Percentiles rank a stretch among this genome's conserved stretches.
These are phyloP conservation scores for Forsythia suspensa DNA, from an alignment of 257 asterid species.

Conservation along the genomic window DNA sequence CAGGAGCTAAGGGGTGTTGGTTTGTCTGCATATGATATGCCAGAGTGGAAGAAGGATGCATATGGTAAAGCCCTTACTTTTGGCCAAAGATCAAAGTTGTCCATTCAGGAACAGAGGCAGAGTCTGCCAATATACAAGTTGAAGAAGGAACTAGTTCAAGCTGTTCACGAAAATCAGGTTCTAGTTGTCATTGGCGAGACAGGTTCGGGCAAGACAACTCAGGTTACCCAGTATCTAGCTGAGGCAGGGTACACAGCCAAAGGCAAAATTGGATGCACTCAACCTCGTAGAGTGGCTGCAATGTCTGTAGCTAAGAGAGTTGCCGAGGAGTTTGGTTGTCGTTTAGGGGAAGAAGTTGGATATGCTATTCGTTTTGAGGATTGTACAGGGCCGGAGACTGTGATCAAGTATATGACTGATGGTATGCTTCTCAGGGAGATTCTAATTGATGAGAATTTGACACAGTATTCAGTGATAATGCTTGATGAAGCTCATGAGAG, in stretches of 20 bases:
- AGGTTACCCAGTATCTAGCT: slow-evolving; percentile 91
- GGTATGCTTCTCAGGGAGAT: slow-evolving; percentile 97
- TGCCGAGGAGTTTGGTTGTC: slow-evolving; percentile 96
- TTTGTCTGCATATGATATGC: slow-evolving; percentile 94
- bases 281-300: slow-evolving; percentile 98
- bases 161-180: slow-evolving; percentile 86
- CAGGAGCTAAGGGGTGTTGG: slow-evolving; percentile 98
- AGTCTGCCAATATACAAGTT: slow-evolving; percentile 86
- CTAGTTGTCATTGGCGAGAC: slow-evolving; percentile 96
- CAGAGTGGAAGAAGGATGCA: slow-evolving; percentile 97
- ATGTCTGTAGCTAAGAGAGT: slow-evolving; percentile 98
- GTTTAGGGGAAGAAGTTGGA: slow-evolving; percentile 95
- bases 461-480: slow-evolving; percentile 91
- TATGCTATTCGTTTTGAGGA: slow-evolving; percentile 94
- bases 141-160: slow-evolving; percentile 83
- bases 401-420: slow-evolving; percentile 94
- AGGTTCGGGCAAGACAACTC: slow-evolving; percentile 95
- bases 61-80: slow-evolving; percentile 88
- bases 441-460: slow-evolving; percentile 73
- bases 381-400: slow-evolving; percentile 96
- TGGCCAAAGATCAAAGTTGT: slow-evolving; percentile 92
- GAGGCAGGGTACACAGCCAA: slow-evolving; percentile 93
- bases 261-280: slow-evolving; percentile 94
- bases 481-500: slow-evolving; percentile 97
- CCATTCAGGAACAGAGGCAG: slow-evolving; percentile 88